Conservation (phyloP, 2,329 filamentous ascomycete genomes). For the Aspergillus chevalieri region DNA sequence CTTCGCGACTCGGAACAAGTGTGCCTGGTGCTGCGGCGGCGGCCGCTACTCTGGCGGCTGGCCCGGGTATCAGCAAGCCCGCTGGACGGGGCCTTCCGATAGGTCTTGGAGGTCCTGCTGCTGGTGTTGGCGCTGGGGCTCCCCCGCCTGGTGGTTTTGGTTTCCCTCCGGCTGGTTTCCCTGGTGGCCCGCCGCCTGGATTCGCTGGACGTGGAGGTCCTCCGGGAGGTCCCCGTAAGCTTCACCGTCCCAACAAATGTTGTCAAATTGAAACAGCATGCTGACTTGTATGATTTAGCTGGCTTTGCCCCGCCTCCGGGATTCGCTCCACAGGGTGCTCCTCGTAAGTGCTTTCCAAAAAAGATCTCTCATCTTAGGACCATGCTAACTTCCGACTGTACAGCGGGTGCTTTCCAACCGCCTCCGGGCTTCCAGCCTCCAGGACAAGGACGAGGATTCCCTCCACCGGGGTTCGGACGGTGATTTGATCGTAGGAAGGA, state of each 20-base stretch:
- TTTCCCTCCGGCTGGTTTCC: constrained; percentile 49
- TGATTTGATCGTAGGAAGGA: constrained; percentile 22
- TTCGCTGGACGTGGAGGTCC: constrained; percentile 49
- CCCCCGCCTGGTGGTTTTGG: constrained; percentile 56
- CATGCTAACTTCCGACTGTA: constrained; percentile 33
- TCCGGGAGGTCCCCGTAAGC: constrained; percentile 47
- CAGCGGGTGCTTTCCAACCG: constrained; percentile 50
- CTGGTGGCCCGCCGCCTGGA: constrained; percentile 45
- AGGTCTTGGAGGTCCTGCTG: constrained; percentile 80
- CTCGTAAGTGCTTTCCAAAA: constrained; percentile 35
- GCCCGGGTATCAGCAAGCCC: constrained; percentile 83
- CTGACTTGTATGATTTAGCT: constrained; percentile 23
- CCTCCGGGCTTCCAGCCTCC: constrained; percentile 71
- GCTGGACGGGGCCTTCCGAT: constrained; percentile 79
- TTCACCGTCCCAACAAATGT: constrained; percentile 15
- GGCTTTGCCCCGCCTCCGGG: constrained; percentile 45
- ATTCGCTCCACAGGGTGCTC: constrained; percentile 40
- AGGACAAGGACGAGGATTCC: constrained; percentile 46
- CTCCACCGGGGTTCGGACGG: constrained; percentile 46
- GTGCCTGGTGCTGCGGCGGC: constrained; percentile 53
- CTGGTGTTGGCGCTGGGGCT: constrained; percentile 74
- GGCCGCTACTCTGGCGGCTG: constrained; percentile 66
- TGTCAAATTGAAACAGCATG: background rate
- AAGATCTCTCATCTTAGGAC: constrained; percentile 1
- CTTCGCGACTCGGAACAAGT: constrained; percentile 75